phyloP scores from a whole-genome alignment of 2,329 filamentous ascomycete genomes.

The Nakataea oryzae region DNA sequence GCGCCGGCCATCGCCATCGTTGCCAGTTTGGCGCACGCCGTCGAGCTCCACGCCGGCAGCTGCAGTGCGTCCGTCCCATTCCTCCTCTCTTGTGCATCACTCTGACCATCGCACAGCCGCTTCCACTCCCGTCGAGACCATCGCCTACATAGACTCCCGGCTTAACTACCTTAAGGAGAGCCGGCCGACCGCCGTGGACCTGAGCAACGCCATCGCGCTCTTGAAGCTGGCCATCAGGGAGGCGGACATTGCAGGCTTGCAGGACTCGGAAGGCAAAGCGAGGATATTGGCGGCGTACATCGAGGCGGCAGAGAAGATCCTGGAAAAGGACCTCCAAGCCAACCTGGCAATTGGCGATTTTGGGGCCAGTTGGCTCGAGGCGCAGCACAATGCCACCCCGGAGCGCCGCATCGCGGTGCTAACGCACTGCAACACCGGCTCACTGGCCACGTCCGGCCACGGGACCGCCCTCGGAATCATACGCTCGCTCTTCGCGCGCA shows the following conservation, averaged over 20 bases:
- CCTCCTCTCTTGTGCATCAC: not conserved
- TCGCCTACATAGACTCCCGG: conserved; percentile 63
- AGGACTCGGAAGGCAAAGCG: conserved; percentile 31
- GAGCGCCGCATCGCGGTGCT: conserved; percentile 62
- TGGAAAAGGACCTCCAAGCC: conserved; percentile 76
- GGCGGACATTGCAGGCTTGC: conserved; percentile 26
- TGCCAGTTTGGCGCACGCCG: conserved; percentile 78
- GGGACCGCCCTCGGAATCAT: conserved; percentile 93
- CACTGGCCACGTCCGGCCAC: conserved; percentile 93
- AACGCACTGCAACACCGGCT: conserved; percentile 97
- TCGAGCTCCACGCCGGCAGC: conserved; percentile 59
- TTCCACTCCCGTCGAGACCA: conserved; percentile 40
- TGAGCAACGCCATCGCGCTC: conserved; percentile 79
- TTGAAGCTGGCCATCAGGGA: conserved; percentile 55
- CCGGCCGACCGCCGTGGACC: conserved; percentile 87
- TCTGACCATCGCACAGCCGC: conserved; percentile 19
- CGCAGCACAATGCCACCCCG: conserved; percentile 39
- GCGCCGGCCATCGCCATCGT: conserved; percentile 97
- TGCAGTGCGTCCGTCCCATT: conserved; percentile 23
- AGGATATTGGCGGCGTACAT: conserved; percentile 63
- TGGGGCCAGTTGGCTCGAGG: conserved; percentile 74
- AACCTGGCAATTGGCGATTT: conserved; percentile 77
- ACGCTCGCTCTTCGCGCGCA: conserved; percentile 60
- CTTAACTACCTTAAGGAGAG: conserved; percentile 82
- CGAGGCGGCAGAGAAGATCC: conserved; percentile 71